These are phyloP conservation scores for Suillus occidentalis DNA, from an alignment of 768 basidiomycete species.

Conservation along the genomic window DNA sequence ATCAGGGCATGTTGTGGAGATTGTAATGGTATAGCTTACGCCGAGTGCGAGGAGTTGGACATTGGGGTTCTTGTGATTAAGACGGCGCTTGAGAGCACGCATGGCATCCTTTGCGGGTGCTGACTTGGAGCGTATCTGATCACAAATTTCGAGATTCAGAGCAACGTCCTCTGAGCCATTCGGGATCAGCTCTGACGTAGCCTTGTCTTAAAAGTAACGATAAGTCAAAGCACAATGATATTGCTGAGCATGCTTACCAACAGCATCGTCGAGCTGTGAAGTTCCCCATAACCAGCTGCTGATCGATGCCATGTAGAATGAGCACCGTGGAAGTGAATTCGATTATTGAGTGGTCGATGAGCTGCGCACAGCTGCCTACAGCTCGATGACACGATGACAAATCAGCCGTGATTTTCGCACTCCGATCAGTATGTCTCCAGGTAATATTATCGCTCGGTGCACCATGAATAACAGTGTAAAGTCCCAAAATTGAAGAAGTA, in stretches of 20 bases:
- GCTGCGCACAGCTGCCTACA: conserved; percentile 13
- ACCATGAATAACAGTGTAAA: not conserved
- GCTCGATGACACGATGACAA: conserved; percentile 15
- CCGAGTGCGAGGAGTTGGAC: conserved; percentile 86
- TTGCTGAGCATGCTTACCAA: conserved; percentile 53
- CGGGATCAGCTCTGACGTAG: conserved; percentile 88
- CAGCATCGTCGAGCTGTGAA: conserved; percentile 78
- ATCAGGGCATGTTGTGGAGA: not conserved
- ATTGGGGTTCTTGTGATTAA: conserved; percentile 95
- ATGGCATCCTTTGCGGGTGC: conserved; percentile 84
- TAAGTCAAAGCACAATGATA: conserved; percentile 7
- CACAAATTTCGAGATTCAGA: conserved; percentile 92
- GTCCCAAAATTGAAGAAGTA: not conserved
- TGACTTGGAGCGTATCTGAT: conserved; percentile 92
- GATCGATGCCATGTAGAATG: conserved; percentile 51
- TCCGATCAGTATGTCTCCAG: conserved; percentile 17
- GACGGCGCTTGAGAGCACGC: conserved; percentile 81
- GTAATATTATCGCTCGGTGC: not conserved
- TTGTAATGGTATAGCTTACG: conserved; percentile 46
- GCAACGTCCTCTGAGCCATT: conserved; percentile 88
- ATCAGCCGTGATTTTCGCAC: conserved; percentile 18
- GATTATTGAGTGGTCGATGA: not conserved
- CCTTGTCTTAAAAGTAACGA: conserved; percentile 63
- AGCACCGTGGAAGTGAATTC: not conserved
- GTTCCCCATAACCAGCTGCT: conserved; percentile 79